phyloP scores from a whole-genome alignment of 208 protist species.

The Leishmania martiniquensis region DNA sequence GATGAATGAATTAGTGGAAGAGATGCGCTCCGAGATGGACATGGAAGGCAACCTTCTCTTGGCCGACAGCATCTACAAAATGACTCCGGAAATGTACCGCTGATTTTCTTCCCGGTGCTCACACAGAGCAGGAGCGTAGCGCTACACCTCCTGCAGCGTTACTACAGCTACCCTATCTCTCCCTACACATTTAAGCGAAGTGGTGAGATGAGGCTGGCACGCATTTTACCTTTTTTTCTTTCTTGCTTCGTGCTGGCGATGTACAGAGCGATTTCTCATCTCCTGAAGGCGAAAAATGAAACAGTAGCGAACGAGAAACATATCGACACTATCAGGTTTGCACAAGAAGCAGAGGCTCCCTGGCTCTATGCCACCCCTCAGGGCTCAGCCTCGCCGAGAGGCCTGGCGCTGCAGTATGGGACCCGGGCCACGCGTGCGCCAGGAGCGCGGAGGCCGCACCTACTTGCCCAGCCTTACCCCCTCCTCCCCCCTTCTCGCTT shows the following conservation, averaged over 20 bases:
- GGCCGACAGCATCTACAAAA: constrained; percentile 80
- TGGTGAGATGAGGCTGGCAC: neutral
- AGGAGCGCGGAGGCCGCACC: neutral
- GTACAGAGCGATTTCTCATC: neutral
- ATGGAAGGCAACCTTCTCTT: constrained; percentile 89
- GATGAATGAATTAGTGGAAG: constrained; percentile 89
- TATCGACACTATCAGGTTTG: neutral
- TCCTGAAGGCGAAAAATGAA: neutral
- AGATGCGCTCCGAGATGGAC: constrained; percentile 85
- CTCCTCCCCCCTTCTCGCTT: neutral
- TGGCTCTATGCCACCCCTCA: neutral
- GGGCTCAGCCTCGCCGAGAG: neutral
- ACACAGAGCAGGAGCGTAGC: neutral
- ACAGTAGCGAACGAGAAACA: neutral
- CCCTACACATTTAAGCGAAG: neutral
- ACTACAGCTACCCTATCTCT: neutral
- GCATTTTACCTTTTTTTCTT: neutral
- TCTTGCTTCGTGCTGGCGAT: neutral
- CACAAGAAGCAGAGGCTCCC: neutral
- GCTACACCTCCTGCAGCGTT: neutral
- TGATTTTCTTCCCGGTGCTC: constrained; percentile 14
- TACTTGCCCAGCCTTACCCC: neutral
- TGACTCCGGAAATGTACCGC: constrained; percentile 82
- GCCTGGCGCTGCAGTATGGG: neutral
- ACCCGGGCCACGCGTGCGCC: neutral